Conservation (phyloP, 495 filamentous ascomycete species). For the Penicillium odoratum region DNA sequence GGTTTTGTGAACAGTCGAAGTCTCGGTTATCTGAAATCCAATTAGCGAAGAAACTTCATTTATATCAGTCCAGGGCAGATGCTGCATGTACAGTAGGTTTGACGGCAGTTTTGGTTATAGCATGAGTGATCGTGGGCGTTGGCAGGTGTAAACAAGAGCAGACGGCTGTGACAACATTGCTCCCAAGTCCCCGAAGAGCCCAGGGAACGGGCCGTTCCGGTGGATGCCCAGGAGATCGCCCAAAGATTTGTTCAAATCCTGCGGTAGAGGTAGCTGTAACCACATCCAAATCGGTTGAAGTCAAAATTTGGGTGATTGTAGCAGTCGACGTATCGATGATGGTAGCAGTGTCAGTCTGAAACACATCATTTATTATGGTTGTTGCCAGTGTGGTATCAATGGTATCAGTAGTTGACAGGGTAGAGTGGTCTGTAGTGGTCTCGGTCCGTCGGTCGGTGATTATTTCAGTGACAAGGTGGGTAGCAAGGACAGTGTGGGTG, state of each 20-base stretch:
- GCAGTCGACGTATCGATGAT: neutral
- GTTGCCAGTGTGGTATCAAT: neutral
- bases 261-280: neutral
- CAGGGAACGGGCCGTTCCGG: neutral
- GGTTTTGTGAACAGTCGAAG: neutral
- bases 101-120: neutral
- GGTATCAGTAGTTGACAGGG: neutral
- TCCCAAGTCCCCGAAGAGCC: neutral
- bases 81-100: neutral
- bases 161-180: neutral
- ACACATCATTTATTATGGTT: neutral
- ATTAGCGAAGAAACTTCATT: neutral
- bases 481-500: neutral
- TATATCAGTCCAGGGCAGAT: neutral
- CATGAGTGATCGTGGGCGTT: neutral
- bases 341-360: neutral
- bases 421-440: neutral
- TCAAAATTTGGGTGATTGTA: neutral
- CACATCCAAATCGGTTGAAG: neutral
- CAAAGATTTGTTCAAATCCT: neutral
- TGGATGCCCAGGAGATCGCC: neutral
- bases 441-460: neutral
- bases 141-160: neutral
- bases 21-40: neutral
- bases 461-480: neutral